Evolutionary conservation across 345 rosid genomes (phyloP), one percentile per base, ranked within the genome.

Genomic region (Diplotaxis tenuifolia): DNA sequence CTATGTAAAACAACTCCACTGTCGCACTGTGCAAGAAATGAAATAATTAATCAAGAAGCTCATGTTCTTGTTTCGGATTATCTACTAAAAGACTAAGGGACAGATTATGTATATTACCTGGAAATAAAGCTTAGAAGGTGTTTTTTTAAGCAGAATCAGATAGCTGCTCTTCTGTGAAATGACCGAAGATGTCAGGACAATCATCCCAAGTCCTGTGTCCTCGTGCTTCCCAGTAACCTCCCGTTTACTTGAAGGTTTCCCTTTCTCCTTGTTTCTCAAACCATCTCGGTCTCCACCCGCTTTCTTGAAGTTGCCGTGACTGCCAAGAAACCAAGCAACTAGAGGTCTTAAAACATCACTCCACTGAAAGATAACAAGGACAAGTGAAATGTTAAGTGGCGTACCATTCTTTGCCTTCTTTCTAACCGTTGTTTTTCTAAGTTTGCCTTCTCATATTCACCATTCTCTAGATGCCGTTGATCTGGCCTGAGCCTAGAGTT

Each of bases 401-500:
- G 38, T 90, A 92, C 99, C 96, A 92, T 84, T 85, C 99, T 87
- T 75, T 95, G 99, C 78, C 99, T 84, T 85, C 78, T 84, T 82
- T 95, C 99, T 81, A 95, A 67, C 68, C 99, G 91, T 58, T 89
- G 98, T 79, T 95, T 95, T 85, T 92, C 99, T 4, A 73, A 81
- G 76, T 95, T 95, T 53, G 99, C 98, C 86, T 85, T 88, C 74
- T 90, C 98, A 78, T 92, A 95, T 81, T 95, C 99, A 50, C 99
- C 99, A 69, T 95, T 45, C 50, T 45, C 50, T 6, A 45, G 50
- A 45, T 45, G 50, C 50, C 50, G 50, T 45, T 45, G 50, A 82
- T 95, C 99, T 70, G 99, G 99, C 71, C 98, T 84, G 14, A 92
- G 94, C 80, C 99, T 86, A 60, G 99, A 95, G 79, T 95, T 98